phyloP scores from a whole-genome alignment of 2,329 filamentous ascomycete species.

The Microdochium trichocladiopsis region DNA sequence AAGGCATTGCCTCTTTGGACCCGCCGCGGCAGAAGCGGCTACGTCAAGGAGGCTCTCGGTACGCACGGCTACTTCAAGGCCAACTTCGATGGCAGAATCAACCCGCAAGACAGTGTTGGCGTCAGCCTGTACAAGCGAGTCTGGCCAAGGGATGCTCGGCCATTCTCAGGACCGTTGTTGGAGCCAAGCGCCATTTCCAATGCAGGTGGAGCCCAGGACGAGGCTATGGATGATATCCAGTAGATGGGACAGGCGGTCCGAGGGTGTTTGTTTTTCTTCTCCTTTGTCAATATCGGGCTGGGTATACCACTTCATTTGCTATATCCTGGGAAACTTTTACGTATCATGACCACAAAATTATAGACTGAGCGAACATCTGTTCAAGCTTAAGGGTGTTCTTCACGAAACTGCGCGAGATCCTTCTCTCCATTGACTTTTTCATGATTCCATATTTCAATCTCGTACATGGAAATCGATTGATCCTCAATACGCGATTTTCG shows the following conservation, averaged over 20 bases:
- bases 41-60: constrained; percentile 87
- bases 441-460: too few relatives aligned
- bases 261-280: neutral
- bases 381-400: neutral
- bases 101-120: constrained; percentile 88
- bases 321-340: neutral
- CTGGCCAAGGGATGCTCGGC: constrained; percentile 64
- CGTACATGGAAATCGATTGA: too few relatives aligned
- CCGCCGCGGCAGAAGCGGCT: constrained; percentile 77
- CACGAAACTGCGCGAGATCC: constrained; percentile 2
- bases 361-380: neutral
- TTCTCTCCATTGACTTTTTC: too few relatives aligned
- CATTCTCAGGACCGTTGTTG: constrained; percentile 35
- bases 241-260: constrained; percentile 2
- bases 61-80: constrained; percentile 99
- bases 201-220: constrained; percentile 11
- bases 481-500: too few relatives aligned
- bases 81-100: constrained; percentile 92
- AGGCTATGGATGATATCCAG: constrained; percentile 31
- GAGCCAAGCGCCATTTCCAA: constrained; percentile 17
- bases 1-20: constrained; percentile 96
- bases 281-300: neutral
- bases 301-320: neutral
- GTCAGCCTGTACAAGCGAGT: constrained; percentile 84
- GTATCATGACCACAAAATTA: neutral